Evolutionary conservation across 108 stramenopile species (phyloP).

Genomic region (Nitzschia sp.): DNA sequence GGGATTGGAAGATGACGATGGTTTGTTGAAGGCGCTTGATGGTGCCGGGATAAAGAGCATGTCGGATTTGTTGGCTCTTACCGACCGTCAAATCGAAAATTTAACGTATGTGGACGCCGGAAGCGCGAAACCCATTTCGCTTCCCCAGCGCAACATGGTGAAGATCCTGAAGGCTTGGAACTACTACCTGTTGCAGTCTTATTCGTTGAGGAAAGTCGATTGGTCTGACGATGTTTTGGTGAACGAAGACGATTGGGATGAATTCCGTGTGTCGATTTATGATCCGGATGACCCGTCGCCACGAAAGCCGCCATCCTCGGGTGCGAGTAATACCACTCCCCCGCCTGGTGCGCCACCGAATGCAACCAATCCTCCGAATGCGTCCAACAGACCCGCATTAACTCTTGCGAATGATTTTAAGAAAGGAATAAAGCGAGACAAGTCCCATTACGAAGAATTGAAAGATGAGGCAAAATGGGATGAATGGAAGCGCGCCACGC

Average conservation of each 20-base stretch:
- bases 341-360: not conserved
- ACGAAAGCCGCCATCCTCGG: not conserved
- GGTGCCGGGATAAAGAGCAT: not conserved
- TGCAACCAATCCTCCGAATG: not conserved
- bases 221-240: not conserved
- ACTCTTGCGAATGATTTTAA: constrained; percentile 1
- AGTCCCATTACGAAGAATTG: not conserved
- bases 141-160: not conserved
- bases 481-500: no score
- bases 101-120: not conserved
- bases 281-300: not conserved
- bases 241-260: not conserved
- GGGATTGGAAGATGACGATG: not conserved
- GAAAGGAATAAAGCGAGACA: constrained; percentile 4
- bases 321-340: not conserved
- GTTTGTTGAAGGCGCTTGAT: not conserved
- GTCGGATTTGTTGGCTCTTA: not conserved
- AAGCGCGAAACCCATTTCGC: not conserved
- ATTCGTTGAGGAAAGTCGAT: not conserved
- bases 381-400: no score
- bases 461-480: constrained; percentile 10
- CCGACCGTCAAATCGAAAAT: not conserved
- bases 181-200: not conserved
- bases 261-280: constrained; percentile 3
- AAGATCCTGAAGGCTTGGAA: not conserved